A percentile compares a stretch with the other conserved stretches of the same genome.
phyloP scores from a whole-genome alignment of 768 basidiomycete species.

The Rossbeevera mucosa region DNA sequence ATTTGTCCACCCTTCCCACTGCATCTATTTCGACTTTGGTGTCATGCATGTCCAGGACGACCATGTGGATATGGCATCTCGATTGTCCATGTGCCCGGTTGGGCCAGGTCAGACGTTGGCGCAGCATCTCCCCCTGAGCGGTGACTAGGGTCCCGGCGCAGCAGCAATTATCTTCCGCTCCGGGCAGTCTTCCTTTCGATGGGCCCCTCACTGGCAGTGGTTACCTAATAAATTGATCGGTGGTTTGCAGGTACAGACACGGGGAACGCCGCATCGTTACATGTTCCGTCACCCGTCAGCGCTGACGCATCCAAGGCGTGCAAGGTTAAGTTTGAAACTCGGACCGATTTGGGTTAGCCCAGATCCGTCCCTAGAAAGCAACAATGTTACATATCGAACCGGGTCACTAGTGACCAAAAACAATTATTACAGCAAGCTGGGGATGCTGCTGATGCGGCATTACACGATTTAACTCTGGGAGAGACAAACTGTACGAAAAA shows the following conservation, averaged over 20 bases:
- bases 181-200: neutral
- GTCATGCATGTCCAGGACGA: neutral
- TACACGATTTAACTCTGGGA: neutral
- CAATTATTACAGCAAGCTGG: neutral
- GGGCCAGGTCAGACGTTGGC: neutral
- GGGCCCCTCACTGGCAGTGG: neutral
- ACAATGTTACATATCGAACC: neutral
- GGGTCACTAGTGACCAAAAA: conserved; percentile 1
- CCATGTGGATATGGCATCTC: neutral
- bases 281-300: neutral
- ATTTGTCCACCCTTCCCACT: neutral
- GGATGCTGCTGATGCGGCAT: neutral
- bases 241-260: neutral
- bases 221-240: neutral
- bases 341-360: neutral
- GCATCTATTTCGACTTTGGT: neutral
- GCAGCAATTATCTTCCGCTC: neutral
- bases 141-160: neutral
- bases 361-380: neutral
- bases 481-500: neutral
- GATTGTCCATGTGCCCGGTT: neutral
- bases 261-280: conserved; percentile 1
- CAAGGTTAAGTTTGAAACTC: conserved; percentile 23
- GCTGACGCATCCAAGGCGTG: neutral
- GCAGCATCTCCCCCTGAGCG: neutral